These are phyloP conservation scores for Dysphania ambrosioides DNA, from an alignment of 148 eudicot genomes.

Conservation along the genomic window DNA sequence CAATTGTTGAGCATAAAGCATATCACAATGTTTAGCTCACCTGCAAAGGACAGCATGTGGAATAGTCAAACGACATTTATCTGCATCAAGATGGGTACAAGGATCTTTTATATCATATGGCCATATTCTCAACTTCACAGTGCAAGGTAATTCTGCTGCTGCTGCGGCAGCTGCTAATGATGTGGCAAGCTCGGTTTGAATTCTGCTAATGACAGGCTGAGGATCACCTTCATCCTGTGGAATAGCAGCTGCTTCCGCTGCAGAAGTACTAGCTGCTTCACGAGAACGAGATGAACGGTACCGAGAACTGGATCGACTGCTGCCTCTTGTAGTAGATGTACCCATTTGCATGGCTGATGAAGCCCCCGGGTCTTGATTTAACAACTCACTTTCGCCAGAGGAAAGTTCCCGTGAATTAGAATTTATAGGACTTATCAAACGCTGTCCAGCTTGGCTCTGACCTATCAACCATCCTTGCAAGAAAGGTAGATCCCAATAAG, in stretches of 20 bases:
- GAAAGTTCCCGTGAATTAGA: conserved; percentile 43
- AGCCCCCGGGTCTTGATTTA: conserved; percentile 27
- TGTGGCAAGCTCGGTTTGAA: conserved; percentile 81
- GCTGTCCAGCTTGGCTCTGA: conserved; percentile 94
- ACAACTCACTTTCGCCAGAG: conserved; percentile 29
- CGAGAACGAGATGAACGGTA: conserved; percentile 51
- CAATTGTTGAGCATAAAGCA: background rate
- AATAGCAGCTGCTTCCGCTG: conserved; percentile 40
- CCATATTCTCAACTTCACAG: conserved; percentile 97
- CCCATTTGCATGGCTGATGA: conserved; percentile 32
- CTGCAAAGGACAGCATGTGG: conserved; percentile 99
- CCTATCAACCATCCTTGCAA: conserved; percentile 98
- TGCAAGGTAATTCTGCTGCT: conserved; percentile 95
- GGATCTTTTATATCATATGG: conserved; percentile 76
- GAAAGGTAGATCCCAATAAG: conserved; percentile 87
- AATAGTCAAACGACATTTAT: conserved; percentile 71
- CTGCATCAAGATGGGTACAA: conserved; percentile 65
- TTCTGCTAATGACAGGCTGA: conserved; percentile 56
- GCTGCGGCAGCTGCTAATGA: conserved; percentile 90
- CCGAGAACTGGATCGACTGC: conserved; percentile 48
- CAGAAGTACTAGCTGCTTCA: conserved; percentile 32
- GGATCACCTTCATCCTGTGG: conserved; percentile 44
- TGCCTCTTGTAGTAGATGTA: conserved; percentile 34
- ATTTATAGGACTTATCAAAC: conserved; percentile 48
- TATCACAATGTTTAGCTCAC: conserved; percentile 30